phyloP scores from a whole-genome alignment of 345 rosid species.

The Hypericum androsaemum region DNA sequence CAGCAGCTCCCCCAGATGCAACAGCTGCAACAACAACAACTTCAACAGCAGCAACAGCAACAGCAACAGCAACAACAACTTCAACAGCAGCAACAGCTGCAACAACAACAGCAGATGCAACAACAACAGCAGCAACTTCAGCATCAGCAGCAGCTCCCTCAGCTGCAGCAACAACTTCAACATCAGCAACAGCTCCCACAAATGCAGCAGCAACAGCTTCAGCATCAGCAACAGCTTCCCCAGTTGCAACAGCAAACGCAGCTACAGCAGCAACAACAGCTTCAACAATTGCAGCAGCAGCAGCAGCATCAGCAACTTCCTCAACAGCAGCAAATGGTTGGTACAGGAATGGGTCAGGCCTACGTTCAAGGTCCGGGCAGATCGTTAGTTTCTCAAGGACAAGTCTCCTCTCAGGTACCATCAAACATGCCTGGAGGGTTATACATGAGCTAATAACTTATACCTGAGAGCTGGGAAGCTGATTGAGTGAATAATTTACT shows the following conservation, averaged over 20 bases:
- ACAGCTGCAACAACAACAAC: too few species aligned
- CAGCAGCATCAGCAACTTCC: conserved; percentile 2
- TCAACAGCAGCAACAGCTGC: too few species aligned
- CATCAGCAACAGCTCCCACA: too few species aligned
- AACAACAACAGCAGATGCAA: too few species aligned
- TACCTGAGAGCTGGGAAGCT: too few species aligned
- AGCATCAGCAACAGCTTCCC: conserved; percentile 31
- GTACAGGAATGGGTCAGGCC: conserved; percentile 61
- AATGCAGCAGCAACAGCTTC: conserved; percentile 14
- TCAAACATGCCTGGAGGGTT: conserved; percentile 64
- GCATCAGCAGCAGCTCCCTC: too few species aligned
- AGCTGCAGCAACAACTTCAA: too few species aligned
- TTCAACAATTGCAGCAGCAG: conserved; percentile 1
- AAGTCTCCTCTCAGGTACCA: conserved; percentile 63
- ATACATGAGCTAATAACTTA: conserved; percentile 3
- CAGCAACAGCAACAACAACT: too few species aligned
- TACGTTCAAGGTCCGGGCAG: conserved; percentile 68
- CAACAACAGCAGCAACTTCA: too few species aligned
- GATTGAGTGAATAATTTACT: too few species aligned
- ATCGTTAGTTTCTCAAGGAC: conserved; percentile 54
- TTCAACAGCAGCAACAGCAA: too few species aligned
- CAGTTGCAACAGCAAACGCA: conserved; percentile 8
- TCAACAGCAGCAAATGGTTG: conserved; percentile 61
- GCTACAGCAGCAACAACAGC: background rate
- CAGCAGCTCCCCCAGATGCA: too few species aligned